Evolutionary conservation across 441 rosid genomes (phyloP).

Genomic region (Hura crepitans): DNA sequence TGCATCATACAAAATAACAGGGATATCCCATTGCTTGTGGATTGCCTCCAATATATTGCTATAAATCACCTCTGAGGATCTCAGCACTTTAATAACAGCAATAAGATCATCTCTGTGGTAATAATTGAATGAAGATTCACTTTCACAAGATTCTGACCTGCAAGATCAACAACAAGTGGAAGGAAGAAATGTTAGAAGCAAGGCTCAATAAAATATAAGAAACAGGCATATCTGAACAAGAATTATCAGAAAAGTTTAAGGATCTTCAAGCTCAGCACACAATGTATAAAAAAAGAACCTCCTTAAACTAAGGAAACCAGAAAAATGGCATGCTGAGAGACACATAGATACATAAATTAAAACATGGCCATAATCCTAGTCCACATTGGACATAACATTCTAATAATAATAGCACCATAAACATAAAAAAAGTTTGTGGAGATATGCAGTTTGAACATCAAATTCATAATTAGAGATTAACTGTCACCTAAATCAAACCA

Average conservation of each 20-base stretch:
- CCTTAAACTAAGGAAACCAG: background rate
- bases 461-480: background rate
- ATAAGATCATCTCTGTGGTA: conserved; percentile 60
- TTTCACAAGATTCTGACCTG: conserved; percentile 72
- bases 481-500: background rate
- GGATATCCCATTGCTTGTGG: conserved; percentile 53
- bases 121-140: conserved; percentile 45
- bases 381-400: background rate
- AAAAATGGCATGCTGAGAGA: background rate
- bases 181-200: conserved; percentile 24
- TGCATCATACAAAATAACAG: conserved; percentile 35
- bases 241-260: background rate
- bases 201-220: conserved; percentile 7
- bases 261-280: background rate
- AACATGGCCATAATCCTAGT: background rate
- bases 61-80: conserved; percentile 48
- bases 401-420: background rate
- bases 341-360: background rate
- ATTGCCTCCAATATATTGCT: conserved; percentile 55
- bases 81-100: conserved; percentile 56
- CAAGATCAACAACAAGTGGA: conserved; percentile 30
- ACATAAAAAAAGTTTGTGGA: background rate
- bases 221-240: background rate
- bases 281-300: background rate
- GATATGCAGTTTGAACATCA: background rate